Conservation (phyloP, 352 stramenopile species). For the Phytophthora melonis region DNA sequence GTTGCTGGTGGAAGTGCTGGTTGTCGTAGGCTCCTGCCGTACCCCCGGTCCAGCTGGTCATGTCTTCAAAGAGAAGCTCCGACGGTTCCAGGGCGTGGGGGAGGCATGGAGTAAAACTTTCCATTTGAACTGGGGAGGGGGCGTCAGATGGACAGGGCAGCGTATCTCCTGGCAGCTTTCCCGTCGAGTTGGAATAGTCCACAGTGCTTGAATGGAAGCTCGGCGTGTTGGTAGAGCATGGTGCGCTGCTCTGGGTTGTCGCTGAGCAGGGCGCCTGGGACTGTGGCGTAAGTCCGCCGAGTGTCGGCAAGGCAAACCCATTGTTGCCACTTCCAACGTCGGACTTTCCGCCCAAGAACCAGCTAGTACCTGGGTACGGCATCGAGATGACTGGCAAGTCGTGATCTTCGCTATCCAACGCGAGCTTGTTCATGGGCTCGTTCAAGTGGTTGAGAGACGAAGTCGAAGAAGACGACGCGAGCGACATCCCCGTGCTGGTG, state of each 20-base stretch:
- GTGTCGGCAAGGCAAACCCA: slow-evolving; percentile 29
- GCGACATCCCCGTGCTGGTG: slow-evolving; percentile 21
- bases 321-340: slow-evolving; percentile 21
- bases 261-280: slow-evolving; percentile 13
- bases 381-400: slow-evolving; percentile 44
- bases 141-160: slow-evolving; percentile 26
- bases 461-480: slow-evolving; percentile 21
- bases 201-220: slow-evolving; percentile 21
- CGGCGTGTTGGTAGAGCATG: slow-evolving; percentile 24
- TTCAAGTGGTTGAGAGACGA: slow-evolving; percentile 37
- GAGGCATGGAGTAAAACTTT: slow-evolving; percentile 50
- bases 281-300: slow-evolving; percentile 31
- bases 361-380: slow-evolving; percentile 43
- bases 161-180: slow-evolving; percentile 23
- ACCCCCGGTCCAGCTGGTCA: slow-evolving; percentile 36
- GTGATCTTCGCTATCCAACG: slow-evolving; percentile 34
- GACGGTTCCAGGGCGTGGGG: slow-evolving; percentile 39
- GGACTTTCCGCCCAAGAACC: slow-evolving; percentile 39
- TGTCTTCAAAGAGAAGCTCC: slow-evolving; percentile 54
- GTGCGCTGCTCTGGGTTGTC: slow-evolving; percentile 18
- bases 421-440: slow-evolving; percentile 41
- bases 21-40: slow-evolving; percentile 27
- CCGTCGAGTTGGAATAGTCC: slow-evolving; percentile 18
- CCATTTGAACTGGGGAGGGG: slow-evolving; percentile 51
- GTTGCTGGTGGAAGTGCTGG: slow-evolving; percentile 35